A percentile compares a stretch with the other conserved stretches of the same genome.
These are phyloP conservation scores for Gentiana dahurica DNA, from an alignment of 257 asterid genomes.

Conservation along the genomic window DNA sequence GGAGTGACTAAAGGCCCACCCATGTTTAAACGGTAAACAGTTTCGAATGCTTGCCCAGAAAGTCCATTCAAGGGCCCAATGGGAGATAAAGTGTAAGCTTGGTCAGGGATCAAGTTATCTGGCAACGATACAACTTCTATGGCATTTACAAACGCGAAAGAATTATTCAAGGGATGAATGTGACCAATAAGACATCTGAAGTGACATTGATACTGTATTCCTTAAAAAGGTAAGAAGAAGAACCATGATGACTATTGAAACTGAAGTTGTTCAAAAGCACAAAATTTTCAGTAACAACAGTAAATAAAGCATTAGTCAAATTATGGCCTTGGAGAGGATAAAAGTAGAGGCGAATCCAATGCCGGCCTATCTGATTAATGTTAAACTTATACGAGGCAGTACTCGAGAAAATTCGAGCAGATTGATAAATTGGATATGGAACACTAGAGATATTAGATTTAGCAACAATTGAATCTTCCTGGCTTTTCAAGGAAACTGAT, in stretches of 20 bases:
- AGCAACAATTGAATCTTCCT: conserved; percentile 20
- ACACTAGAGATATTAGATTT: conserved; percentile 46
- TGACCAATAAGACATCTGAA: conserved; percentile 44
- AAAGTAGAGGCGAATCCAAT: conserved; percentile 67
- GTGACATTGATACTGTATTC: conserved; percentile 30
- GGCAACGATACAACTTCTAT: conserved; percentile 62
- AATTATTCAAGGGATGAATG: conserved; percentile 23
- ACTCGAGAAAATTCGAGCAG: conserved; percentile 33
- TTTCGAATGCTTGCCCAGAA: conserved; percentile 24
- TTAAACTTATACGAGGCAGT: conserved; percentile 24
- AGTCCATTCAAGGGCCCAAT: conserved; percentile 32
- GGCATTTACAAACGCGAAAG: conserved; percentile 67
- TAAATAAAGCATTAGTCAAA: conserved; percentile 30
- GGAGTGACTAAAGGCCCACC: conserved; percentile 55
- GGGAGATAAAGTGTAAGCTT: conserved; percentile 21
- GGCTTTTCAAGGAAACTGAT: conserved; percentile 19
- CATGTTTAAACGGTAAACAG: conserved; percentile 53
- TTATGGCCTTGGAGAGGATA: conserved; percentile 42
- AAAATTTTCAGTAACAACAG: conserved; percentile 29
- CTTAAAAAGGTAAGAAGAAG: conserved; percentile 41
- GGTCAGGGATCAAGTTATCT: conserved; percentile 32
- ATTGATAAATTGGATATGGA: conserved; percentile 50
- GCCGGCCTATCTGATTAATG: conserved; percentile 32
- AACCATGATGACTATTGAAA: conserved; percentile 38
- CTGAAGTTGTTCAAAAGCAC: conserved; percentile 57